Conservation (phyloP, 2,329 filamentous ascomycete species). For the Xylariaceae sp. region DNA sequence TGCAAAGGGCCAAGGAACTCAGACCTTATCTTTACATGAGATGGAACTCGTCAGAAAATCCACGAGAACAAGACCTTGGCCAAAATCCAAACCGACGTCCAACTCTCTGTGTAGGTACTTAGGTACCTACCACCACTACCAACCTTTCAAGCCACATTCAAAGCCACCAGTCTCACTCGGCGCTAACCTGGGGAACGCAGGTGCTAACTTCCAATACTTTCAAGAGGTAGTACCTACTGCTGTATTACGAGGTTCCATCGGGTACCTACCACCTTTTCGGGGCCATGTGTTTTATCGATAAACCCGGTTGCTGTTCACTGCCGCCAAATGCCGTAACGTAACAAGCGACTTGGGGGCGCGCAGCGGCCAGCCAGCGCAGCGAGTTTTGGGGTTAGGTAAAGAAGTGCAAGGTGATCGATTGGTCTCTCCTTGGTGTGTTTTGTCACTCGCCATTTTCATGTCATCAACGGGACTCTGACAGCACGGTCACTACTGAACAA, state of each 20-base stretch:
- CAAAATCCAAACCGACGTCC: no score
- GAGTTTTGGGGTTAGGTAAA: constrained; percentile 22
- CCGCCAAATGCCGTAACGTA: constrained; percentile 26
- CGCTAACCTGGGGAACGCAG: no score
- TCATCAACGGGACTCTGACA: constrained; percentile 15
- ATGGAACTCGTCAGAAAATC: no score
- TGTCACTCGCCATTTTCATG: constrained; percentile 14
- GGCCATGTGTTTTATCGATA: constrained; percentile 24
- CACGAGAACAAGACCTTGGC: no score
- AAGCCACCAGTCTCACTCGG: neutral
- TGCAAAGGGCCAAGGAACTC: no score
- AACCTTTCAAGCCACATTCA: no score
- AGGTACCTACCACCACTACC: neutral
- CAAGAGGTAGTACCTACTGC: no score
- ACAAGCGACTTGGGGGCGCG: constrained; percentile 18
- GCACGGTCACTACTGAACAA: constrained; percentile 17
- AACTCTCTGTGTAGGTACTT: neutral
- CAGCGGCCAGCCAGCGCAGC: constrained; percentile 19
- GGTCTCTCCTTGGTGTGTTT: constrained; percentile 19
- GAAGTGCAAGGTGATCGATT: constrained; percentile 22
- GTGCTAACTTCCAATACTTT: no score
- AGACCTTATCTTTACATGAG: no score
- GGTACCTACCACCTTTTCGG: neutral
- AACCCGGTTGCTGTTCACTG: constrained; percentile 15
- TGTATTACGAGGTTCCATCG: no score